A percentile compares a stretch with the other conserved stretches of the same genome.
Conservation (phyloP, 345 rosid species). For the Lumnitzera racemosa region DNA sequence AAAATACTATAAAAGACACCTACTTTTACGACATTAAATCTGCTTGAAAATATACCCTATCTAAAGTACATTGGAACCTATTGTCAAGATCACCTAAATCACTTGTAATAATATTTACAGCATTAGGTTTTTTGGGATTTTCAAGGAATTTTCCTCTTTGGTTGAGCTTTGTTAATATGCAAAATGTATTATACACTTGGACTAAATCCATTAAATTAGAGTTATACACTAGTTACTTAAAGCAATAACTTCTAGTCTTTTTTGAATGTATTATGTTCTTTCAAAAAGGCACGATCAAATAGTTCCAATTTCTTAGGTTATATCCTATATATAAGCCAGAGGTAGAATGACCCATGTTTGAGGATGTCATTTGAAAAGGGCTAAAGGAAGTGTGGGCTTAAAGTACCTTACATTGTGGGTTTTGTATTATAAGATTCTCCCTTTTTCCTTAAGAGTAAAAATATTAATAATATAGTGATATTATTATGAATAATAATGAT, state of each 20-base stretch:
- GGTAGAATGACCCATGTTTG: too few species aligned
- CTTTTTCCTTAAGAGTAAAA: too few species aligned
- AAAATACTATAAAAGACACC: slow-evolving; percentile 75
- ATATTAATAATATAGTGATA: too few species aligned
- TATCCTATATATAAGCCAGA: too few species aligned
- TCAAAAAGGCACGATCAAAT: too few species aligned
- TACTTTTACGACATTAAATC: slow-evolving; percentile 65
- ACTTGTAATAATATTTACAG: slow-evolving; percentile 28
- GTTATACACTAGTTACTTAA: background rate
- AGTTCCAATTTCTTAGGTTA: too few species aligned
- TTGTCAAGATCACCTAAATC: slow-evolving; percentile 25
- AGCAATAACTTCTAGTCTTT: background rate
- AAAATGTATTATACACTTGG: slow-evolving; percentile 16
- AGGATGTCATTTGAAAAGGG: too few species aligned
- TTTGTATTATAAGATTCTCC: too few species aligned
- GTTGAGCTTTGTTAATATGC: slow-evolving; percentile 46
- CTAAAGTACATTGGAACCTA: slow-evolving; percentile 45
- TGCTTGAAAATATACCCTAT: slow-evolving; percentile 47
- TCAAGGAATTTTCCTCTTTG: slow-evolving; percentile 67
- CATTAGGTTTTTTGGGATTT: slow-evolving; percentile 45
- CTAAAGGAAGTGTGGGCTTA: too few species aligned
- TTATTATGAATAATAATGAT: too few species aligned
- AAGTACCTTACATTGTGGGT: too few species aligned
- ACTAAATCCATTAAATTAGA: background rate
- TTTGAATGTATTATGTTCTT: too few species aligned